Base-by-base conservation (phyloP, 192 early-diverging fungal genomes). In the Podila clonocystis region DNA sequence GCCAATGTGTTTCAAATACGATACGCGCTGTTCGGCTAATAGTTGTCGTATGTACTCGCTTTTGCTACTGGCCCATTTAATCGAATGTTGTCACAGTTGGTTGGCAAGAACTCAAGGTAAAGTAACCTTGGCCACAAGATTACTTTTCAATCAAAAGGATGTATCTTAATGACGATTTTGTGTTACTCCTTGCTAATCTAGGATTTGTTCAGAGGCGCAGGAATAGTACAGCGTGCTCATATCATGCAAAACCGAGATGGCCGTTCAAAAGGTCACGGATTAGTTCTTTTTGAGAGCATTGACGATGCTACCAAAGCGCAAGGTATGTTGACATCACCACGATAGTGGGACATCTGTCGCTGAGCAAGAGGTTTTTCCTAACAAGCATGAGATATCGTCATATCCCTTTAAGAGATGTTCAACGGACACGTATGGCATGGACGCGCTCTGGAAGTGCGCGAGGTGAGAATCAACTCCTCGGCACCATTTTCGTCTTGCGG, bases 211-310 rank as follows among this genome's bases (percentile, higher is more conserved):
- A 82, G 89, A 60, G 70, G 86, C 33, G 83, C 87, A 29, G 92
- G 91, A 49, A 75, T 68, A 24, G 88, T 91, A 8, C 82, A 87
- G 45, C 87, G 90, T 20, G 86, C 88, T 52, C 87, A 92, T 66
- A 85, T 92, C 28, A 83, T 85, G 70, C 73, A 63, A 62, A 75
- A 78, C 33, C 66, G 75, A 11, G 84, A 85, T 55, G 83, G 91
- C 33, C 76, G 88, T 20, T 91, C 91, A 33, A 92, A 91, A 78
- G 91, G 91, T 17, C 91, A 90, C 63, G 91, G 89, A 9, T 90
- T 87, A 9, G 87, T 93, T 20, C 67, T 86, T 20, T 91, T 89
- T 82, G 84, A 78, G 55, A 87, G 88, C 13, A 68, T 85, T 4
- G 88, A 87, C 12, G 91, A 91, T 26, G 91, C 91, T 34, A 72